Conservation (phyloP, 2,329 filamentous ascomycete genomes). For the Ceratocystis smalleyi region DNA sequence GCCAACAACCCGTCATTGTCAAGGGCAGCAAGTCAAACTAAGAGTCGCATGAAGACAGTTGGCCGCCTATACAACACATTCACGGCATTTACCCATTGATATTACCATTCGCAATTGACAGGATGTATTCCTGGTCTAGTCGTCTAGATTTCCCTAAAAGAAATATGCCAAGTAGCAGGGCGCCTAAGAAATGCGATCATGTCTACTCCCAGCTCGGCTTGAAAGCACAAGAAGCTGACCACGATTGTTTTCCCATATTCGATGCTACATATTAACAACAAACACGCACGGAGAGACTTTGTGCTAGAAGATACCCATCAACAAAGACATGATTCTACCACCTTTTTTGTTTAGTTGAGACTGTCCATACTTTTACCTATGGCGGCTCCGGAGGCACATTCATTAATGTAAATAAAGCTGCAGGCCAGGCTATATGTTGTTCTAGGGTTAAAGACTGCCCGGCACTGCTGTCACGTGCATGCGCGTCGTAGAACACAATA, state of each 20-base stretch:
- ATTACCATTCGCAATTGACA: background rate
- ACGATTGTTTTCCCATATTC: background rate
- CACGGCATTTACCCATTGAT: background rate
- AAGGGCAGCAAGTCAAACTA: slow-evolving; percentile 14
- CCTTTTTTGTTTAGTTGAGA: background rate
- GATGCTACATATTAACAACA: background rate
- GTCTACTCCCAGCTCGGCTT: background rate
- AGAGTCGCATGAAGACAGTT: background rate
- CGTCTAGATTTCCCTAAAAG: background rate
- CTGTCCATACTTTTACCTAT: background rate
- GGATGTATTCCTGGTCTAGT: background rate
- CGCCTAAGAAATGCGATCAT: background rate
- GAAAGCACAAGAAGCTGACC: background rate
- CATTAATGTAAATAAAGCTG: too few species aligned
- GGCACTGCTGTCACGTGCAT: slow-evolving; percentile 7
- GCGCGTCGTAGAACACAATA: slow-evolving; percentile 9
- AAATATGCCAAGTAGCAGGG: background rate
- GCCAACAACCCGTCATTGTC: slow-evolving; percentile 5
- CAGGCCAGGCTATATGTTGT: background rate
- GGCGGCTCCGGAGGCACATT: too few species aligned
- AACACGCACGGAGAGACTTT: background rate
- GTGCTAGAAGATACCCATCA: slow-evolving; percentile 12
- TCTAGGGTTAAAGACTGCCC: background rate
- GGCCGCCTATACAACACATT: too few species aligned
- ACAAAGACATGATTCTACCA: slow-evolving; percentile 2